Conservation (phyloP, 2,329 filamentous ascomycete species). For the Exophiala xenobiotica region DNA sequence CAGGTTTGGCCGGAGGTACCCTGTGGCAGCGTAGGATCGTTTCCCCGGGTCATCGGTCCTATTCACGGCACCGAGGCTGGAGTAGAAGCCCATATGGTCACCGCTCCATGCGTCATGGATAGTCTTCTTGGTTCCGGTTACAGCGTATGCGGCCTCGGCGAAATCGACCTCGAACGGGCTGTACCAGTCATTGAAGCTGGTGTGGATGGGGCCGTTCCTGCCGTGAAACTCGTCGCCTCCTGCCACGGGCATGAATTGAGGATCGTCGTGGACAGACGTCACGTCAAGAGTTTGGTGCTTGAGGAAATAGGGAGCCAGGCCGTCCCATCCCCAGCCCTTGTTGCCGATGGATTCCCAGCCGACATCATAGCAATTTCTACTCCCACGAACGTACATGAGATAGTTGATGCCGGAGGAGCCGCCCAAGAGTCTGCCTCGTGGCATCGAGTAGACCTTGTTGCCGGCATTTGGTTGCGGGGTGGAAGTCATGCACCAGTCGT, state of each 20-base stretch:
- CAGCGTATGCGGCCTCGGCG: slow-evolving; percentile 36
- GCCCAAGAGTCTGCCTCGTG: slow-evolving; percentile 36
- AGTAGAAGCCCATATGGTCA: slow-evolving; percentile 27
- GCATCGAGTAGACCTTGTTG: slow-evolving; percentile 28
- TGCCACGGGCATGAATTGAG: slow-evolving; percentile 33
- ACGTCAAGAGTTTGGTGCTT: slow-evolving; percentile 35
- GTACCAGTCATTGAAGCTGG: slow-evolving; percentile 36
- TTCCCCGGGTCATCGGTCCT: slow-evolving; percentile 23
- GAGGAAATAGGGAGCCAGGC: slow-evolving; percentile 23
- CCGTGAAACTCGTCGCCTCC: slow-evolving; percentile 27
- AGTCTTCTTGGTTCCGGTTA: slow-evolving; percentile 33
- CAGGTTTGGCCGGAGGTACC: slow-evolving; percentile 39
- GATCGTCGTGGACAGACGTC: slow-evolving; percentile 27
- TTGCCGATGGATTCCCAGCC: slow-evolving; percentile 41
- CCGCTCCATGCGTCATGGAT: slow-evolving; percentile 24
- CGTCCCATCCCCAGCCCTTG: slow-evolving; percentile 38
- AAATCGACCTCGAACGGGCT: slow-evolving; percentile 40
- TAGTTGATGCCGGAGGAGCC: slow-evolving; percentile 37
- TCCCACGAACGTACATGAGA: slow-evolving; percentile 33
- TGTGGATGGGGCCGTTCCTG: slow-evolving; percentile 32
- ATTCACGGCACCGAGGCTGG: slow-evolving; percentile 24
- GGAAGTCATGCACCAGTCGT: slow-evolving; percentile 28
- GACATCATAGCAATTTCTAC: slow-evolving; percentile 37
- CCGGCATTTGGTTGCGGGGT: slow-evolving; percentile 25
- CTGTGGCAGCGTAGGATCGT: slow-evolving; percentile 44